These are phyloP conservation scores for Coleophoma crateriformis DNA, from an alignment of 2,329 filamentous ascomycete species.

Conservation along the genomic window DNA sequence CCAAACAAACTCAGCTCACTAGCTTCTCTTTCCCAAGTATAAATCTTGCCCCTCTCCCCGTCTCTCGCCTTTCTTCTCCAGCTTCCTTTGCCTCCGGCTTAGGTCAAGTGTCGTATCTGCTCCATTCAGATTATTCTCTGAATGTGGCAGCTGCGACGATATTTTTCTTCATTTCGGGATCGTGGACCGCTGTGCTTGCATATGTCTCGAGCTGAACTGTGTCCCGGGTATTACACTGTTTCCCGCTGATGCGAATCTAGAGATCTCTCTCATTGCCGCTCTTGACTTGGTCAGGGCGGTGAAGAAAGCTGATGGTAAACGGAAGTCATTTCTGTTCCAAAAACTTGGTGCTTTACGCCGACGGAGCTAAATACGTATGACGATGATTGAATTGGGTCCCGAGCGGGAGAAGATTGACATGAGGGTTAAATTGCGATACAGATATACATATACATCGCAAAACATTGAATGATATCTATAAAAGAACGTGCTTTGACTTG, in stretches of 20 bases:
- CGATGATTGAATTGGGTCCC: too few species aligned
- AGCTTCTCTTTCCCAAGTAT: too few species aligned
- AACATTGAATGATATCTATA: too few species aligned
- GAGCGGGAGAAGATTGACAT: too few species aligned
- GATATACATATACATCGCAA: too few species aligned
- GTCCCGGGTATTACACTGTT: conserved; percentile 71
- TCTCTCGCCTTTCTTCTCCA: conserved; percentile 9
- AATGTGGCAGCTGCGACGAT: conserved; percentile 23
- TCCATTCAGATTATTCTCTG: conserved; percentile 68
- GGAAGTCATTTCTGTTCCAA: too few species aligned
- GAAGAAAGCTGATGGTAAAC: conserved; percentile 37
- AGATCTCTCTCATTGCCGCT: conserved; percentile 13
- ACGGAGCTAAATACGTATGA: too few species aligned
- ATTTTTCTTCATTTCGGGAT: conserved; percentile 52
- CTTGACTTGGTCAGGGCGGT: conserved; percentile 46
- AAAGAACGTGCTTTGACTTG: too few species aligned
- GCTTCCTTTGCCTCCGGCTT: conserved; percentile 43
- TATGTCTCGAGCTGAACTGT: conserved; percentile 53
- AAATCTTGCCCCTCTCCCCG: not conserved
- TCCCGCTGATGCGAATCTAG: conserved; percentile 58
- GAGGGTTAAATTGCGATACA: too few species aligned
- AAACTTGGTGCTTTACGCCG: too few species aligned
- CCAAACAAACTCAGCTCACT: too few species aligned
- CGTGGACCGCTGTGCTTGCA: conserved; percentile 63
- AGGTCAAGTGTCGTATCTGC: conserved; percentile 63